Base-by-base conservation (phyloP, 768 basidiomycete species). In the Serendipita sp. region DNA sequence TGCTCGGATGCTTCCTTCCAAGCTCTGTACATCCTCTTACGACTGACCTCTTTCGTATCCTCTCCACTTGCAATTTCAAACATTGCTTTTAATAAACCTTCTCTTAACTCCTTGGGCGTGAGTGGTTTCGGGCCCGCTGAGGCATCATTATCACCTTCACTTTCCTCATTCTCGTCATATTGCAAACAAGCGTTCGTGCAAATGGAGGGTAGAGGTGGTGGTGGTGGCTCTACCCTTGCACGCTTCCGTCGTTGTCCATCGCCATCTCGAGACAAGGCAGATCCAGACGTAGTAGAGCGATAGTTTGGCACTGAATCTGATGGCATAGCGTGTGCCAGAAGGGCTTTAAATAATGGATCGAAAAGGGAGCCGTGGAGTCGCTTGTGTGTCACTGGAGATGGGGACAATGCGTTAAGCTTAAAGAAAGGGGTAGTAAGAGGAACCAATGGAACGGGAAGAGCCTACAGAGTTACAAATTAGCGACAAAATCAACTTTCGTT, bases 21-120 rank as follows among this genome's bases (percentile, higher is more conserved):
- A 32, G 92, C 73, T 3, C 79, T 79, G 72, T 93, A 95, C 75
- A 97, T 79, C 76, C 83, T 90, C 73, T 89, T 78, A 69, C 93
- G 80, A 73, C 87, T 92, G 3, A 83, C 76, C 68, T 91, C 89
- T 70, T 82, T 80, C 45, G 88, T 85, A n/a, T 86, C 83, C 66
- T 83, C 77, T 44, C 81, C 77, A 69, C 89, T 85, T 38, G 92
- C 92, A 37, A 83, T 74, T 16, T 85, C 80, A 70, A 95, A 94
- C 48, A 95, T 68, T 46, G 74, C 76, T 68, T 79, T 76, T 66
- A 92, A 74, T 7, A 95, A 68, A 54, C 76, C 78, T 66, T 78
- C 79, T 67, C 79, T 81, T 53, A 90, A 70, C n/a, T 70, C 68
- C 0, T 67, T 28, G 0, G 66, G 69, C 44, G 68, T 18, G 41